A percentile compares a stretch with the other conserved stretches of the same genome.
phyloP scores from a whole-genome alignment of 495 filamentous ascomycete species.

The Penicillium paxilli region DNA sequence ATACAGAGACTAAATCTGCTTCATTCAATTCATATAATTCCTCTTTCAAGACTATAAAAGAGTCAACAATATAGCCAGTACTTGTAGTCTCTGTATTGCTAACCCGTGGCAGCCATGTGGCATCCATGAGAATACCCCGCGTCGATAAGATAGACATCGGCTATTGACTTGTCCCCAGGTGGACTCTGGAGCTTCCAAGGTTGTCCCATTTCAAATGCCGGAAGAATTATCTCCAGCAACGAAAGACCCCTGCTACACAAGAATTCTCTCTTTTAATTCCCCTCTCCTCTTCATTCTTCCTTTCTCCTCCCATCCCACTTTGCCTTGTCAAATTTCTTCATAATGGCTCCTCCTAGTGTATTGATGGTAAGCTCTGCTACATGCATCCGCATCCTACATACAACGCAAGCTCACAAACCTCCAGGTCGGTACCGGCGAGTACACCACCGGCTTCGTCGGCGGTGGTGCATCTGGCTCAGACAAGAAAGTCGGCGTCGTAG shows the following conservation, averaged over 20 bases:
- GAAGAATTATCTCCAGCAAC: conserved; percentile 31
- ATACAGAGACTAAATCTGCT: no score
- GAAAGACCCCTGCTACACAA: background rate
- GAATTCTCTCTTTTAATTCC: conserved; percentile 12
- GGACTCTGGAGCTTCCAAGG: background rate
- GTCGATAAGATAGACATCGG: conserved; percentile 26
- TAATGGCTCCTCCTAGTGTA: conserved; percentile 77
- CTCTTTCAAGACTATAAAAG: background rate
- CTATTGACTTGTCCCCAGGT: conserved; percentile 23
- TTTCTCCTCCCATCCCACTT: background rate
- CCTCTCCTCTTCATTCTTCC: background rate
- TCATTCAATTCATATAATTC: background rate
- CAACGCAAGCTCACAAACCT: conserved; percentile 14
- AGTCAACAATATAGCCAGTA: background rate
- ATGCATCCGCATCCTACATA: background rate
- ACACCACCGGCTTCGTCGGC: conserved; percentile 89
- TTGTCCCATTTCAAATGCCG: conserved; percentile 23
- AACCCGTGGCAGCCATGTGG: no score
- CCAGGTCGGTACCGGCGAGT: conserved; percentile 88
- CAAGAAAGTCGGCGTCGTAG: conserved; percentile 93
- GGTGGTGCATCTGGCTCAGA: conserved; percentile 75
- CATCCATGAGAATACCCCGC: conserved; percentile 1
- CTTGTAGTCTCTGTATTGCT: no score
- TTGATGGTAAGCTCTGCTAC: conserved; percentile 67
- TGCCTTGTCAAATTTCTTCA: conserved; percentile 17